Percentiles rank a stretch among this genome's conserved stretches.
Conservation (phyloP, 495 filamentous ascomycete species). For the Podospora appendiculata region DNA sequence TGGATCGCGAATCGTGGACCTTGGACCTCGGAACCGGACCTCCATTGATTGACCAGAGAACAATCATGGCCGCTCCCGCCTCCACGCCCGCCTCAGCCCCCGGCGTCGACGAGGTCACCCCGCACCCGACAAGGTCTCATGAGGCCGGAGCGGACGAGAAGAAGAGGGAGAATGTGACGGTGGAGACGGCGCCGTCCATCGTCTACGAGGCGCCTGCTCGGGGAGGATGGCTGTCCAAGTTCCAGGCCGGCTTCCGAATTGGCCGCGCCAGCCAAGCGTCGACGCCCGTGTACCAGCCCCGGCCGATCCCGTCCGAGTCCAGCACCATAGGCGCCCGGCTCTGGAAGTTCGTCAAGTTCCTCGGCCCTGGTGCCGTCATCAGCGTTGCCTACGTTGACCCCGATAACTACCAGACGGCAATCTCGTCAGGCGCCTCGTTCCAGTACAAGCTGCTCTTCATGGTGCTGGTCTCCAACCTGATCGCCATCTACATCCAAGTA, state of each 20-base stretch:
- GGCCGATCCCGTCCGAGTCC: background rate
- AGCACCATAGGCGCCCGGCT: background rate
- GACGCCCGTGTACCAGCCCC: slow-evolving; percentile 1
- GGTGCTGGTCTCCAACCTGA: slow-evolving; percentile 20
- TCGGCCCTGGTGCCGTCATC: slow-evolving; percentile 16
- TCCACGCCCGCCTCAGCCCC: too few relatives aligned
- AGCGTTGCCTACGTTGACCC: slow-evolving; percentile 20
- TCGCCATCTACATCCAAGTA: slow-evolving; percentile 21
- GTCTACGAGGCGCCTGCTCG: background rate
- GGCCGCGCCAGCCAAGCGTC: background rate
- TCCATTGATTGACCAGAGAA: too few relatives aligned
- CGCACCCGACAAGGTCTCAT: background rate
- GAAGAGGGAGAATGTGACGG: background rate
- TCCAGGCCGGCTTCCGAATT: background rate
- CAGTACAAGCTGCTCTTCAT: slow-evolving; percentile 22
- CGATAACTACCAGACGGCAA: slow-evolving; percentile 21
- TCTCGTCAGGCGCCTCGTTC: slow-evolving; percentile 17
- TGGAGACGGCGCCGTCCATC: background rate
- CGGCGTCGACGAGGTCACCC: background rate
- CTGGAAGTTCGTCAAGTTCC: slow-evolving; percentile 11
- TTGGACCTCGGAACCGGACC: too few relatives aligned
- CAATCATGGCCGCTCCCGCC: too few relatives aligned
- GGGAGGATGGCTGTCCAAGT: background rate
- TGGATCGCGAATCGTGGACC: too few relatives aligned
- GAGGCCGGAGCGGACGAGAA: background rate